These are phyloP conservation scores for Colletotrichum eleusines DNA, from an alignment of 2,329 filamentous ascomycete genomes.

Conservation along the genomic window DNA sequence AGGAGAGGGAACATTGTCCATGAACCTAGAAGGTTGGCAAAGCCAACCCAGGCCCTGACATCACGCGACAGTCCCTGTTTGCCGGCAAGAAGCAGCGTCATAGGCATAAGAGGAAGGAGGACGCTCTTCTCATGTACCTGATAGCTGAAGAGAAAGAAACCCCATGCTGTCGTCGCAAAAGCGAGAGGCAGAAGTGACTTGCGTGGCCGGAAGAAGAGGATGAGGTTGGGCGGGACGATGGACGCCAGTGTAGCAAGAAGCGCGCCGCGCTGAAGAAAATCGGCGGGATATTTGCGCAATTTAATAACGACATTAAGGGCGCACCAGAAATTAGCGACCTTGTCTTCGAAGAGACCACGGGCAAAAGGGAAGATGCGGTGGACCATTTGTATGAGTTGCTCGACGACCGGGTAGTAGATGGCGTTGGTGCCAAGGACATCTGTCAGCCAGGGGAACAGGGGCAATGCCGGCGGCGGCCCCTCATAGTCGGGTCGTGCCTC, in stretches of 20 bases:
- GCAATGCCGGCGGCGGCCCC: conserved; percentile 70
- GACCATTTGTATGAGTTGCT: conserved; percentile 85
- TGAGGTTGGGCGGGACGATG: conserved; percentile 81
- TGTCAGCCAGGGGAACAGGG: conserved; percentile 70
- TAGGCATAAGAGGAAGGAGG: conserved; percentile 89
- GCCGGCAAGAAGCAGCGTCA: conserved; percentile 87
- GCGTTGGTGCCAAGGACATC: conserved; percentile 72
- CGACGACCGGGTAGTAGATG: conserved; percentile 78
- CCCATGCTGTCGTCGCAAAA: conserved; percentile 89
- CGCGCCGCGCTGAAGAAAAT: conserved; percentile 80
- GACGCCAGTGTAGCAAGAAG: conserved; percentile 79
- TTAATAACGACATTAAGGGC: conserved; percentile 91
- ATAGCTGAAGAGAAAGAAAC: conserved; percentile 97
- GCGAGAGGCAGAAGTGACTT: conserved; percentile 83
- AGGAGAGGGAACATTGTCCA: conserved; percentile 97
- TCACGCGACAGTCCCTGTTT: conserved; percentile 82
- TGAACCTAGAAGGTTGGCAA: conserved; percentile 87
- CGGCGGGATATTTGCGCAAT: conserved; percentile 78
- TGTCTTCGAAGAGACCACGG: conserved; percentile 97
- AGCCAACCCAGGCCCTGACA: conserved; percentile 91
- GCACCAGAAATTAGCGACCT: conserved; percentile 99
- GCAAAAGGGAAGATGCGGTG: conserved; percentile 97
- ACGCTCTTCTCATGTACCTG: conserved; percentile 99
- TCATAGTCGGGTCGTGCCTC: conserved; percentile 67
- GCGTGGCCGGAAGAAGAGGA: conserved; percentile 83